phyloP scores from a whole-genome alignment of 306 rosid species.

The Cucurbita moschata region DNA sequence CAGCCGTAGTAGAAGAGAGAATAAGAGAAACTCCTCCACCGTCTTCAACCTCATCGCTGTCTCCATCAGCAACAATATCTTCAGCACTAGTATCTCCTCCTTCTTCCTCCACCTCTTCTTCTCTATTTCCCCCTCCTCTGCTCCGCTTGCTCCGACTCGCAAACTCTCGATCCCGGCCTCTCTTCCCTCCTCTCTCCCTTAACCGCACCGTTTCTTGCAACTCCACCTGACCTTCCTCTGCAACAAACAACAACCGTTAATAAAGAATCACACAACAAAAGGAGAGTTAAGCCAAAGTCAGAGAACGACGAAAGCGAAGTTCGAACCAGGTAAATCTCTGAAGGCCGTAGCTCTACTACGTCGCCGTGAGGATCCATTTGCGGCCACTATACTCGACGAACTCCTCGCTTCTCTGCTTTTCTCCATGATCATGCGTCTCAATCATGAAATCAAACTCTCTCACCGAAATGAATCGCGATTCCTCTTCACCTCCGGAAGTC shows the following conservation, averaged over 20 bases:
- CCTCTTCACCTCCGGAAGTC: neutral
- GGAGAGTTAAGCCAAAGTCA: no score
- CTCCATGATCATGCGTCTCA: slow-evolving; percentile 27
- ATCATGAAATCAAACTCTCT: slow-evolving; percentile 22
- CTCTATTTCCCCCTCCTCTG: slow-evolving; percentile 25
- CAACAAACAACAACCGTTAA: neutral
- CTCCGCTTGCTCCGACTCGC: slow-evolving; percentile 24
- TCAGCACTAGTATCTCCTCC: slow-evolving; percentile 29
- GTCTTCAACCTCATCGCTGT: slow-evolving; percentile 17
- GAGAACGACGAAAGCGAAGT: neutral
- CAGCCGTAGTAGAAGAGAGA: slow-evolving; percentile 14
- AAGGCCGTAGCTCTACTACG: slow-evolving; percentile 19
- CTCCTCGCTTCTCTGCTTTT: slow-evolving; percentile 44
- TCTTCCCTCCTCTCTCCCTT: slow-evolving; percentile 19
- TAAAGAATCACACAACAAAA: neutral
- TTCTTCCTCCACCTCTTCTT: slow-evolving; percentile 11
- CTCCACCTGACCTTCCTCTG: slow-evolving; percentile 32
- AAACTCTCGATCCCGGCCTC: slow-evolving; percentile 20
- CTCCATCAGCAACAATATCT: slow-evolving; percentile 29
- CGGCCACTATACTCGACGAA: slow-evolving; percentile 22
- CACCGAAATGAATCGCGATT: neutral
- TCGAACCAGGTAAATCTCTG: slow-evolving; percentile 35
- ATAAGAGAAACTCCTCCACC: slow-evolving; percentile 16
- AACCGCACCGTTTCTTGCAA: slow-evolving; percentile 21
- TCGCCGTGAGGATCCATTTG: slow-evolving; percentile 19